A percentile compares a stretch with the other conserved stretches of the same genome.
phyloP scores from a whole-genome alignment of 176 grass and related monocot species.

The Carex parvula region DNA sequence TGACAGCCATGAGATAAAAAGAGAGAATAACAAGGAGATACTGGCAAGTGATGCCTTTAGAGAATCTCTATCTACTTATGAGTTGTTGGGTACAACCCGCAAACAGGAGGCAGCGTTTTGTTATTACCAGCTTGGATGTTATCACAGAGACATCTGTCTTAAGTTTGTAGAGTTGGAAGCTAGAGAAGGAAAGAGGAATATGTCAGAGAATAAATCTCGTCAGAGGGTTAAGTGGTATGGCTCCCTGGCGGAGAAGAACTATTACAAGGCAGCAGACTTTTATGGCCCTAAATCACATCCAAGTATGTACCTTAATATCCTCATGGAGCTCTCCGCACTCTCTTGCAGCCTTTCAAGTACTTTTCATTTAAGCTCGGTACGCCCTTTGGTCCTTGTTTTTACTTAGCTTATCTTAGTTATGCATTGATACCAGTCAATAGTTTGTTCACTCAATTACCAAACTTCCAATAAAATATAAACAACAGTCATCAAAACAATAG shows the following conservation, averaged over 20 bases:
- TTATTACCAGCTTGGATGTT: slow-evolving; percentile 86
- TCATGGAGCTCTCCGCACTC: slow-evolving; percentile 76
- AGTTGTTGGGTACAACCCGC: slow-evolving; percentile 61
- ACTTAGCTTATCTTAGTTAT: neutral
- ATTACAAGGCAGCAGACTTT: slow-evolving; percentile 68
- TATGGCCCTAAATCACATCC: slow-evolving; percentile 84
- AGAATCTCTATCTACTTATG: slow-evolving; percentile 83
- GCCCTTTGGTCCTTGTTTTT: slow-evolving; percentile 35
- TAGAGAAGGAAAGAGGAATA: slow-evolving; percentile 68
- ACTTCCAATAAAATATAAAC: neutral
- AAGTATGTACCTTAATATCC: slow-evolving; percentile 84
- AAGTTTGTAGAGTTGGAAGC: slow-evolving; percentile 69
- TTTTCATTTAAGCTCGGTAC: slow-evolving; percentile 64
- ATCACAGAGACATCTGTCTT: slow-evolving; percentile 82
- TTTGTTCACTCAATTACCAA: neutral
- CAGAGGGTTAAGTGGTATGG: slow-evolving; percentile 87
- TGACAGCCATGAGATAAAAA: slow-evolving; percentile 55
- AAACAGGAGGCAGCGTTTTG: slow-evolving; percentile 94
- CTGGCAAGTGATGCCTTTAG: slow-evolving; percentile 87
- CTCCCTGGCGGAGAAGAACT: slow-evolving; percentile 83
- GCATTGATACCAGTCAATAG: neutral
- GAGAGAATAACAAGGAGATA: slow-evolving; percentile 49
- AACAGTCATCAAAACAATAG: neutral
- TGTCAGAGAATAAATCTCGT: slow-evolving; percentile 56
- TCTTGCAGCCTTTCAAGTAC: slow-evolving; percentile 42